Evolutionary conservation across 345 rosid genomes (phyloP), one percentile per base, ranked within the genome.

Genomic region (Xanthoceras sorbifolium): DNA sequence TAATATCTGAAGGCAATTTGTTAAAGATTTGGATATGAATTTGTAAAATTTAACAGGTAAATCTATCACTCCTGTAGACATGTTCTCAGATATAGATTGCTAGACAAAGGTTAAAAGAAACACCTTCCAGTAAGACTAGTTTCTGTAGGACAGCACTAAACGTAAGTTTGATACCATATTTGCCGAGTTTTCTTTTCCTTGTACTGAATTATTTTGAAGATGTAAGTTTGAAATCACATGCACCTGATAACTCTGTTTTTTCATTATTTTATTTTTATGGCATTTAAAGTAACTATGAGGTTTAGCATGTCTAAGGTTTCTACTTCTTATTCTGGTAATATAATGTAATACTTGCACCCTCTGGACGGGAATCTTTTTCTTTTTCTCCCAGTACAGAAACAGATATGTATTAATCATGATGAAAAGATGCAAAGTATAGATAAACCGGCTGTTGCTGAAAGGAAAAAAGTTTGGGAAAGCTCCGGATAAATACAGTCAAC

Each of bases 11-110:
- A 31, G 62, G 31, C 52, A 70, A n/a, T 42, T 23, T 10, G n/a
- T 52, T 78, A 31, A 9, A 50, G 46, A 74, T 48, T 22, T 52
- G 64, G 32, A 17, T 5, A 11, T 66, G 42, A 64, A 28, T 72
- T 61, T 73, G 29, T 29, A 44, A 67, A n/a, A n/a, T n/a, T 38
- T 67, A 46, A 23, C 31, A 14, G 25, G n/a, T 36, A 40, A 66
- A 54, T 25, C 42, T 67, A n/a, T 75, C 26, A 38, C n/a, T 1
- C 0, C 25, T 23, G 8, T 55, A n/a, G 29, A 14, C n/a, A 20
- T 32, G 17, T 48, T 59, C n/a, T n/a, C n/a, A n/a, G 2, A 62
- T 46, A 29, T 44, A 65, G 28, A 20, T 20, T 34, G 63, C 15
- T 71, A 6, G 42, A 34, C 44, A 50, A 63, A 32, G 62, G 59